A percentile compares a stretch with the other conserved stretches of the same genome.
Conservation (phyloP, 2,329 filamentous ascomycete genomes). For the Penicillium sp. region DNA sequence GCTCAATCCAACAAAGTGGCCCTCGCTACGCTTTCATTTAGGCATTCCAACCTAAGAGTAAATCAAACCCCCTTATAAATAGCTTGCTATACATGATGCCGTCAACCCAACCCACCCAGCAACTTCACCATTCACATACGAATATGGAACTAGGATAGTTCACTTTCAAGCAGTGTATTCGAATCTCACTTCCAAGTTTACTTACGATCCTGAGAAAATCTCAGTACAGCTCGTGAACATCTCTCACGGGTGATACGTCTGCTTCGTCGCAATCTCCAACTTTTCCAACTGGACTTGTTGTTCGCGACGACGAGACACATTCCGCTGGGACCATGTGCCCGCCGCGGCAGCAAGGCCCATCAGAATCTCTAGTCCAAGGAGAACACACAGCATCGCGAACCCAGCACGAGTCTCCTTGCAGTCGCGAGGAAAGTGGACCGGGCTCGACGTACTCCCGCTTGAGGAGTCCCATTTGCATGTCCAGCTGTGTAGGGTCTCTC, state of each 20-base stretch:
- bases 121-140: neutral
- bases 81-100: neutral
- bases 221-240: neutral
- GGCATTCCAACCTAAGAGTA: slow-evolving; percentile 7
- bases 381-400: slow-evolving; percentile 40
- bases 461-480: slow-evolving; percentile 45
- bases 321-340: slow-evolving; percentile 38
- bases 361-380: slow-evolving; percentile 41
- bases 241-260: slow-evolving; percentile 22
- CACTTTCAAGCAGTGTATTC: neutral
- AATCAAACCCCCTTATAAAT: neutral
- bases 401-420: slow-evolving; percentile 43
- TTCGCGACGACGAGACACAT: slow-evolving; percentile 34
- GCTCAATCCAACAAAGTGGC: neutral
- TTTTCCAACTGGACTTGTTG: slow-evolving; percentile 34
- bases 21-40: no score
- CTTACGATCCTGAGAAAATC: neutral
- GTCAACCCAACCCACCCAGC: neutral
- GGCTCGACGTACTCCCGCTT: slow-evolving; percentile 26
- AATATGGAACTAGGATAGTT: neutral
- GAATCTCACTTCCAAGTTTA: neutral
- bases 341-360: slow-evolving; percentile 37
- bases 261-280: slow-evolving; percentile 32
- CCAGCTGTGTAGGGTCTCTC: slow-evolving; percentile 47
- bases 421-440: slow-evolving; percentile 43